Percentiles rank a stretch among this genome's conserved stretches.
These are phyloP conservation scores for Nidularia pulvinata DNA, from an alignment of 768 basidiomycete species.

Conservation along the genomic window DNA sequence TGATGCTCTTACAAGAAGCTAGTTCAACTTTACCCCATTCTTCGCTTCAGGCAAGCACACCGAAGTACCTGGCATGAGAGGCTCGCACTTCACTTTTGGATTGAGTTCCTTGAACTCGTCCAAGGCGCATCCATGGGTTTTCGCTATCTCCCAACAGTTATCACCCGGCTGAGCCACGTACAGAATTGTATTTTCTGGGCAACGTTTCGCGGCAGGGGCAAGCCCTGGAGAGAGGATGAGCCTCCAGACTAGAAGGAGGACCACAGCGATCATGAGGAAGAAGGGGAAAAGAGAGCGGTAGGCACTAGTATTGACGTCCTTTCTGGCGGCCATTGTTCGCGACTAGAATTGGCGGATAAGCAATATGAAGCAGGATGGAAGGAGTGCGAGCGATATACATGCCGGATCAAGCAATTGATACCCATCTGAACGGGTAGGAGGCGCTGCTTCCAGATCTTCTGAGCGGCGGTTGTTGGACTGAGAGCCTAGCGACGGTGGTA, in stretches of 20 bases:
- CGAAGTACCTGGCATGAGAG: slow-evolving; percentile 34
- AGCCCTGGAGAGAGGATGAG: slow-evolving; percentile 46
- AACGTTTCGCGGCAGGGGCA: slow-evolving; percentile 25
- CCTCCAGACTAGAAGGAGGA: slow-evolving; percentile 65
- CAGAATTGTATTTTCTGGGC: slow-evolving; percentile 36
- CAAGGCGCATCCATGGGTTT: slow-evolving; percentile 42
- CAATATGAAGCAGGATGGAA: slow-evolving; percentile 2
- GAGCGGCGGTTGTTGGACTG: slow-evolving; percentile 22
- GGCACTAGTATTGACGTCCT: slow-evolving; percentile 32
- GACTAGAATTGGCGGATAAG: slow-evolving; percentile 14
- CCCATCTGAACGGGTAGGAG: slow-evolving; percentile 45
- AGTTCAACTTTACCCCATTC: no score
- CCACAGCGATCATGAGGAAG: slow-evolving; percentile 66
- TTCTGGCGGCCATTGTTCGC: slow-evolving; percentile 24
- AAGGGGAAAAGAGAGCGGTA: slow-evolving; percentile 72
- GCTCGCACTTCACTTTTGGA: slow-evolving; percentile 51
- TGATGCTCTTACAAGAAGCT: no score
- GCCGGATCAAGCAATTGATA: slow-evolving; percentile 62
- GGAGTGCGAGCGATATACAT: slow-evolving; percentile 11
- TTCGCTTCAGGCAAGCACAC: slow-evolving; percentile 3
- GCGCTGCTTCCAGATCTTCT: slow-evolving; percentile 56
- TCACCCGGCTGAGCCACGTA: slow-evolving; percentile 60
- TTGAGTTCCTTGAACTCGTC: slow-evolving; percentile 55
- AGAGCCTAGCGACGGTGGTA: slow-evolving; percentile 18
- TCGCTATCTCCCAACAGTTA: slow-evolving; percentile 65